Conservation (phyloP, 805 yeast genomes). For the Spathaspora girioi region DNA sequence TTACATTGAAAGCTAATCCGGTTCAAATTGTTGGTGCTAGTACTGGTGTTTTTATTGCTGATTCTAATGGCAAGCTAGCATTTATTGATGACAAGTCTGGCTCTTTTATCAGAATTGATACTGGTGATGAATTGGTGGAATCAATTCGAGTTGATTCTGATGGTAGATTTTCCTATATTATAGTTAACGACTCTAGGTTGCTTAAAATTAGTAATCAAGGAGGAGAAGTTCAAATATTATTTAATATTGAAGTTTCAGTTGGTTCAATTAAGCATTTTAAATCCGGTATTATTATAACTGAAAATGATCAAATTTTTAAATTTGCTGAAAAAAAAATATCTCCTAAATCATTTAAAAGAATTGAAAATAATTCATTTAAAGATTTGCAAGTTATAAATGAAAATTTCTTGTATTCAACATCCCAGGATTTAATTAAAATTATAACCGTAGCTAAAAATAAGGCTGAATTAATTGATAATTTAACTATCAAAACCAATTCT, state of each 20-base stretch:
- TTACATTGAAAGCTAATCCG: conserved; percentile 1
- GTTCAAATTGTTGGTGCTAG: neutral
- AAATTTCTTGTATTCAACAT: conserved; percentile 3
- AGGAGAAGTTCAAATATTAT: neutral
- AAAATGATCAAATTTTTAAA: conserved; percentile 9
- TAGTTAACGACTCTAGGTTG: conserved; percentile 4
- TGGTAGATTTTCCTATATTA: conserved; percentile 1
- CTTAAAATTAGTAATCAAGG: conserved; percentile 1
- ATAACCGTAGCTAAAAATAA: conserved; percentile 1
- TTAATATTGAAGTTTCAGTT: conserved; percentile 10
- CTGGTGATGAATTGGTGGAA: neutral
- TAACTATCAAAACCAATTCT: neutral
- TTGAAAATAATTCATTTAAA: conserved; percentile 7
- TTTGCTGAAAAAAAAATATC: conserved; percentile 1
- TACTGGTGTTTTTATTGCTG: conserved; percentile 1
- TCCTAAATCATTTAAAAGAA: conserved; percentile 3
- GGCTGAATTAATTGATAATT: neutral
- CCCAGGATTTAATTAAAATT: conserved; percentile 2
- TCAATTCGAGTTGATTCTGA: conserved; percentile 2
- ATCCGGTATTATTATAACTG: conserved; percentile 8
- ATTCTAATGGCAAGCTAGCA: neutral
- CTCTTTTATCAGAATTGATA: neutral
- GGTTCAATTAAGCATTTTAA: conserved; percentile 8
- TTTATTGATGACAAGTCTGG: neutral
- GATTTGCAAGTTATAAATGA: conserved; percentile 4